phyloP scores from a whole-genome alignment of 2,329 filamentous ascomycete species.

The Stenocarpella maydis region DNA sequence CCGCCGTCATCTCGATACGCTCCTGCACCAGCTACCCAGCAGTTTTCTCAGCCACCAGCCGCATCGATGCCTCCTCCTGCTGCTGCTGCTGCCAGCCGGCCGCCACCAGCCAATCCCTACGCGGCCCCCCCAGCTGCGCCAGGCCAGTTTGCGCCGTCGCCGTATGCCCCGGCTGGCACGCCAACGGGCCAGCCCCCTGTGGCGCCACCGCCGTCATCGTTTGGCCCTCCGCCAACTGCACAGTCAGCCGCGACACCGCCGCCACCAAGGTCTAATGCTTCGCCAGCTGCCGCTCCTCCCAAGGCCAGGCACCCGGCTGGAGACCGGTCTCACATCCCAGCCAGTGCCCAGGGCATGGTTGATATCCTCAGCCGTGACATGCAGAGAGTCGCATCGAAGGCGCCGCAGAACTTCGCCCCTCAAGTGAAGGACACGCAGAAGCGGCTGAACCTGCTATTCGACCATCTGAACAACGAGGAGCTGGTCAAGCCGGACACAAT shows the following conservation, averaged over 20 bases:
- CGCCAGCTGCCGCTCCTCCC: constrained; percentile 61
- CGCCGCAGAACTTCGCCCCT: constrained; percentile 83
- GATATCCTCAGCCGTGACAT: constrained; percentile 85
- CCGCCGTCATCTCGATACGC: constrained; percentile 82
- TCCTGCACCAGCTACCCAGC: constrained; percentile 68
- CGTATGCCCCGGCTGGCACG: constrained; percentile 53
- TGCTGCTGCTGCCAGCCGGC: constrained; percentile 51
- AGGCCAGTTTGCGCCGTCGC: constrained; percentile 67
- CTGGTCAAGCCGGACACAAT: constrained; percentile 83
- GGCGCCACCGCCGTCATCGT: constrained; percentile 53
- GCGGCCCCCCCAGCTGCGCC: constrained; percentile 48
- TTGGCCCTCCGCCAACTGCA: constrained; percentile 46
- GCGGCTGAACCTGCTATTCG: constrained; percentile 90
- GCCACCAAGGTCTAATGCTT: constrained; percentile 53
- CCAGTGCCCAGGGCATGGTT: constrained; percentile 77
- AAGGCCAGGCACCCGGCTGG: constrained; percentile 78
- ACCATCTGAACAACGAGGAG: constrained; percentile 96
- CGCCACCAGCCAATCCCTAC: constrained; percentile 57
- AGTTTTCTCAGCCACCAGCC: constrained; percentile 54
- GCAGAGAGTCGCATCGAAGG: constrained; percentile 85
- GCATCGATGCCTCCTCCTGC: constrained; percentile 51
- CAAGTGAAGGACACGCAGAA: constrained; percentile 96
- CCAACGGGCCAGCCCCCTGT: constrained; percentile 48
- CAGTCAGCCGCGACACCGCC: constrained; percentile 53
- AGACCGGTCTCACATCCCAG: constrained; percentile 88